phyloP scores from a whole-genome alignment of 2,329 filamentous ascomycete genomes.

The Fusarium lateritium region DNA sequence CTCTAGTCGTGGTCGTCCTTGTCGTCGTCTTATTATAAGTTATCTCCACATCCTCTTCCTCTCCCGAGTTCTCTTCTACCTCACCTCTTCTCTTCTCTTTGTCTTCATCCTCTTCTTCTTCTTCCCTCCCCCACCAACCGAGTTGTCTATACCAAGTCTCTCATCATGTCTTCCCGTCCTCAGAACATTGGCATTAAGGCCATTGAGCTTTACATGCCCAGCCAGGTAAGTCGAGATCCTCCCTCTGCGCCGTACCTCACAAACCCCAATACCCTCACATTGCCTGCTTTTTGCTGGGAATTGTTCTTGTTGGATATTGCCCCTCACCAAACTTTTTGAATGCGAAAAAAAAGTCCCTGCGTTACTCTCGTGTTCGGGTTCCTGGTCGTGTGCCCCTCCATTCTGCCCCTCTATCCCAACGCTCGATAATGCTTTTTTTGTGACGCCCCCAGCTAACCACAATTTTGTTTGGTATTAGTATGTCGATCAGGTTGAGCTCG shows the following conservation, averaged over 20 bases:
- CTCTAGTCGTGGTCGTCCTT: constrained; percentile 7
- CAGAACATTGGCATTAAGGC: constrained; percentile 94
- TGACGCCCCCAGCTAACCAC: constrained; percentile 50
- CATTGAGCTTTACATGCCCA: constrained; percentile 91
- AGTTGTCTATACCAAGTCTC: constrained; percentile 26
- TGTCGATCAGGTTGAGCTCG: constrained; percentile 85
- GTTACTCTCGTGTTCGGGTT: constrained; percentile 36
- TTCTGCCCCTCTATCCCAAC: constrained; percentile 45
- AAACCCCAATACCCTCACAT: constrained; percentile 22
- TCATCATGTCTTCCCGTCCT: constrained; percentile 79
- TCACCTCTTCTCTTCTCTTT: constrained; percentile 37
- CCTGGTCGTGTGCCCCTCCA: constrained; percentile 49
- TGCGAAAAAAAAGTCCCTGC: constrained; percentile 42
- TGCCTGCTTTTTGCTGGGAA: constrained; percentile 19
- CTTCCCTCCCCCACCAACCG: constrained; percentile 17
- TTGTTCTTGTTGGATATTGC: constrained; percentile 37
- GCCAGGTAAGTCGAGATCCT: constrained; percentile 73
- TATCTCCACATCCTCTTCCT: constrained; percentile 37
- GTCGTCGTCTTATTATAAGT: constrained; percentile 33
- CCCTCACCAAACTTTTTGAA: constrained; percentile 42
- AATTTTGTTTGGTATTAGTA: constrained; percentile 68
- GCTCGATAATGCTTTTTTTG: constrained; percentile 27
- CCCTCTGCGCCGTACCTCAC: constrained; percentile 23
- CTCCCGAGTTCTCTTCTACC: constrained; percentile 33
- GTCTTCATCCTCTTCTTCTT: constrained; percentile 27